These are phyloP conservation scores for Dendrobium chrysotoxum DNA, from an alignment of 106 monocot species.

Conservation along the genomic window DNA sequence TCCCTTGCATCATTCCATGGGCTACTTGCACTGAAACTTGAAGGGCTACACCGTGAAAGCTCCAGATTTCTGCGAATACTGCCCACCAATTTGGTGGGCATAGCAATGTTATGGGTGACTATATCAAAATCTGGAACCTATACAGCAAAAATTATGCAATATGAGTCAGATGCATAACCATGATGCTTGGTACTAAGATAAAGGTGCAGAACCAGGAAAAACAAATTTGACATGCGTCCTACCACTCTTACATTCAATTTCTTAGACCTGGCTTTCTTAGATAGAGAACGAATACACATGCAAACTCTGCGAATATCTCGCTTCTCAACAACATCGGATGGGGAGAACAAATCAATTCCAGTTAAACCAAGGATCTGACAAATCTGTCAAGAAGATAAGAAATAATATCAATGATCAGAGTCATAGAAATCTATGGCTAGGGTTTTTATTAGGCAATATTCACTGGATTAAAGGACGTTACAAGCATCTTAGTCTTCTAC, in stretches of 20 bases:
- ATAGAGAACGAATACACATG: constrained; percentile 77
- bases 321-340: constrained; percentile 70
- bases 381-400: constrained; percentile 27
- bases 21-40: constrained; percentile 26
- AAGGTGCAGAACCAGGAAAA: background rate
- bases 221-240: background rate
- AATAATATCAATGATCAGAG: background rate
- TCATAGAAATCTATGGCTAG: background rate
- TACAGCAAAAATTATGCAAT: background rate
- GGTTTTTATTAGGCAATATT: too few species aligned
- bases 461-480: too few species aligned
- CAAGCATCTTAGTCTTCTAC: too few species aligned
- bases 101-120: constrained; percentile 55
- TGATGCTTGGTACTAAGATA: background rate
- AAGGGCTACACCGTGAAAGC: constrained; percentile 23
- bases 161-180: background rate
- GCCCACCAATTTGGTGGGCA: constrained; percentile 62
- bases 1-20: constrained; percentile 4
- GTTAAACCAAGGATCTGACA: constrained; percentile 61
- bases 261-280: constrained; percentile 46
- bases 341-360: constrained; percentile 55
- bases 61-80: constrained; percentile 50
- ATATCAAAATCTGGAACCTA: constrained; percentile 80
- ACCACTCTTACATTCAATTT: constrained; percentile 30
- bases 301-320: constrained; percentile 65